Evolutionary conservation across 208 protist species (phyloP), one percentile per base, ranked within the genome.

Genomic region (Naegleria gruberi): DNA sequence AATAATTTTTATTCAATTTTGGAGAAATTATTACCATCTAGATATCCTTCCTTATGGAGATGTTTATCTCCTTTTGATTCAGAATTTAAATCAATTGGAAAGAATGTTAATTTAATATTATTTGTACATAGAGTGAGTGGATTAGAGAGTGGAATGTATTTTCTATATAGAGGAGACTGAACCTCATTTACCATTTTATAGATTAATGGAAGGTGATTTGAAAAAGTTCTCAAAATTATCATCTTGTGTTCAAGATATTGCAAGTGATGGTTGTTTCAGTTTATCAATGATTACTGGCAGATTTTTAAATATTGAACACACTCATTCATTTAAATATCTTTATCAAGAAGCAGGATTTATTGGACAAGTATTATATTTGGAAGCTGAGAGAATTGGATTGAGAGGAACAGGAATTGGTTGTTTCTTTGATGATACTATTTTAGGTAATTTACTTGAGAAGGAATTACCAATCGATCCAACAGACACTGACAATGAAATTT

Each of bases 311-410:
- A 37, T 77, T 37, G 42, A 42, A 42, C 8, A 73, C 10, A 6
- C 42, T 15, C 12, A 81, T 73, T 6, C 8, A 19, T 89, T 41
- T 77, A 73, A 77, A 77, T 6, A 81, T 42, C 2, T 89, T 8
- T 45, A 89, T 23, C 55, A 41, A 41, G 85, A 89, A 45, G 34
- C 41, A 23, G 85, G 85, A 41, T 77, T 55, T 41, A 89, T 89
- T 44, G 85, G 85, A n/a, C 85, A 89, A 40, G 26, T 81, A 30
- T 51, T 89, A 23, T 89, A 89, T 45, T 77, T 89, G 19, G 41
- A 73, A 43, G 85, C 85, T 30, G 85, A 89, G 17, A 42, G 57
- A 44, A 44, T 43, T 2, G n/a, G 15, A 30, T 44, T 89, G 41
- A 43, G 85, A 73, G 85, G 41, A 23, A 51, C 37, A 44, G 85